Evolutionary conservation across 176 grass and related monocot species (phyloP).

Genomic region (Triticum dicoccoides): DNA sequence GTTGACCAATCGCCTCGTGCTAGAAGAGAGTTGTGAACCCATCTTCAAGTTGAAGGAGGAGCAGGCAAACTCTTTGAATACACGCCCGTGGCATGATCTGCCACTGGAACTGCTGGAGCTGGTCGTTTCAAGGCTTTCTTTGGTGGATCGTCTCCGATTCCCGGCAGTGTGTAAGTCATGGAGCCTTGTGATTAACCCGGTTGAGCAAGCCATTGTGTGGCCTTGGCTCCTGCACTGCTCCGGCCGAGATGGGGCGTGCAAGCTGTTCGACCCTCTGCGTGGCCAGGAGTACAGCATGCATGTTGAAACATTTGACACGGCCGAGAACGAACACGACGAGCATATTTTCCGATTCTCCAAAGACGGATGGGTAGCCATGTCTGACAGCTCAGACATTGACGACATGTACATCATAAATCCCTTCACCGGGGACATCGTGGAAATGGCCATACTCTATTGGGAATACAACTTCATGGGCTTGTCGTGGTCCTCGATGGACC

Average conservation of each 20-base stretch:
- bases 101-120: neutral
- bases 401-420: conserved; percentile 1
- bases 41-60: neutral
- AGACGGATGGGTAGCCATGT: neutral
- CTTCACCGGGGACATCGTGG: neutral
- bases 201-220: conserved; percentile 2
- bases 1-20: neutral
- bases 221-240: conserved; percentile 6
- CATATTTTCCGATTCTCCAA: neutral
- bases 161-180: neutral
- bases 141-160: neutral
- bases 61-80: neutral
- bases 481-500: neutral
- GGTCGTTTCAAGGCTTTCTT: too few species aligned
- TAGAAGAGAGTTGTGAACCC: neutral
- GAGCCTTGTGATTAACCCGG: neutral
- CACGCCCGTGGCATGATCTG: neutral
- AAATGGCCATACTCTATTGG: neutral
- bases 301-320: neutral
- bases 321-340: neutral
- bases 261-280: neutral
- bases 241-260: neutral
- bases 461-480: neutral
- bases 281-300: neutral
- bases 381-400: neutral